phyloP scores from a whole-genome alignment of 371 early-diverging fungal species.

The Mucor sp. region DNA sequence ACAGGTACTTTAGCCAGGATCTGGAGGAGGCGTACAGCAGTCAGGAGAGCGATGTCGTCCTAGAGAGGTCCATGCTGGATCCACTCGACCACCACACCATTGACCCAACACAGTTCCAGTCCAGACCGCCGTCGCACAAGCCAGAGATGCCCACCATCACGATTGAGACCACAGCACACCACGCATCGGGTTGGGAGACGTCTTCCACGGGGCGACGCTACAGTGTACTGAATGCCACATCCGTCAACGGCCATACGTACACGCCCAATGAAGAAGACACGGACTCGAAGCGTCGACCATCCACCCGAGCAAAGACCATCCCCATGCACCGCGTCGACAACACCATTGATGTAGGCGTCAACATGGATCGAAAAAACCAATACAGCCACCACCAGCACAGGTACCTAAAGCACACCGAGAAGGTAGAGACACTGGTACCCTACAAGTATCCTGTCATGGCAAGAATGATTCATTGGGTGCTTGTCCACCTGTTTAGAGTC shows the following conservation, averaged over 20 bases:
- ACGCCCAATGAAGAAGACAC: constrained; percentile 4
- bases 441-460: constrained; percentile 22
- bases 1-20: background rate
- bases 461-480: constrained; percentile 27
- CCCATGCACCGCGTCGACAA: constrained; percentile 9
- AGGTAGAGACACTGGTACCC: constrained; percentile 12
- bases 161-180: background rate
- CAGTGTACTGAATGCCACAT: constrained; percentile 7
- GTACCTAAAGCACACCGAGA: background rate
- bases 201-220: background rate
- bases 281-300: background rate
- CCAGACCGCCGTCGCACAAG: background rate
- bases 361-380: background rate
- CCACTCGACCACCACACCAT: background rate
- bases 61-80: background rate
- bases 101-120: background rate
- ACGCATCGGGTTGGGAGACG: background rate
- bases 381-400: background rate
- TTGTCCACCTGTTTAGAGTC: constrained; percentile 18
- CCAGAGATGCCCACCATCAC: background rate
- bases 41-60: too few relatives aligned
- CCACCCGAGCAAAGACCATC: background rate
- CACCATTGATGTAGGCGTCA: background rate
- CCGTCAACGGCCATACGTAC: background rate
- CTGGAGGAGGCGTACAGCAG: background rate